Percentiles rank a stretch among this genome's conserved stretches.
phyloP scores from a whole-genome alignment of 495 filamentous ascomycete species.

The Penicillium argentinense region DNA sequence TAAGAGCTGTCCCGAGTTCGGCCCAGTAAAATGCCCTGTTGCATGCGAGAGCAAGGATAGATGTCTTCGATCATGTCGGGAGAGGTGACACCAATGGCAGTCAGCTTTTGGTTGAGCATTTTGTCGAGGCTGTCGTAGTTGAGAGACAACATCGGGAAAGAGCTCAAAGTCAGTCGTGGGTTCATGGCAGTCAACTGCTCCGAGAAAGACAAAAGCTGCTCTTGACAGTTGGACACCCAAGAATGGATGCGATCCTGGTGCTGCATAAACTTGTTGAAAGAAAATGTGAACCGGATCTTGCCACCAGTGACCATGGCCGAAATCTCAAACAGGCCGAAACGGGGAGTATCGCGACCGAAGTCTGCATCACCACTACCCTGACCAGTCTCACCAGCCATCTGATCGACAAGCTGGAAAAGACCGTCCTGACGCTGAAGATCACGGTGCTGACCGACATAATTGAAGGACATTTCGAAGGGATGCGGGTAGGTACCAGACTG shows the following conservation, averaged over 20 bases:
- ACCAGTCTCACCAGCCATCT: slow-evolving; percentile 47
- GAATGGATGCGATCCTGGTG: slow-evolving; percentile 54
- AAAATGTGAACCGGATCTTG: slow-evolving; percentile 61
- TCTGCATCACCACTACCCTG: slow-evolving; percentile 55
- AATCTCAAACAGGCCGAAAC: slow-evolving; percentile 67
- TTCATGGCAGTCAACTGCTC: slow-evolving; percentile 47
- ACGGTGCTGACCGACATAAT: slow-evolving; percentile 65
- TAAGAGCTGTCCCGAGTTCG: slow-evolving; percentile 54
- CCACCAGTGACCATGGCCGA: slow-evolving; percentile 60
- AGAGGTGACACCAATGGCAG: slow-evolving; percentile 45
- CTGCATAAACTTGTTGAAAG: slow-evolving; percentile 60
- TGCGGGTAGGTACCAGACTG: slow-evolving; percentile 46
- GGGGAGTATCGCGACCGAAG: slow-evolving; percentile 53
- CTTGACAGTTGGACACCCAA: slow-evolving; percentile 61
- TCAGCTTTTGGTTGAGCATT: slow-evolving; percentile 44
- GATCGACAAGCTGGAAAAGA: slow-evolving; percentile 57
- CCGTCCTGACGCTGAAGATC: slow-evolving; percentile 61
- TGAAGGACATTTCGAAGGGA: slow-evolving; percentile 72
- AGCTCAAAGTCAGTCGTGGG: slow-evolving; percentile 57
- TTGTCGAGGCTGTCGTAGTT: slow-evolving; percentile 56
- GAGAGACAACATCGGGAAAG: slow-evolving; percentile 62
- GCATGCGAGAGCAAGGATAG: slow-evolving; percentile 67
- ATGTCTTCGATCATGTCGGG: slow-evolving; percentile 55
- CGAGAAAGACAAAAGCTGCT: slow-evolving; percentile 52
- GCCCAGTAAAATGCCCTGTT: slow-evolving; percentile 65